Conservation (phyloP, 768 basidiomycete genomes). For the Pulveroboletus sp. region DNA sequence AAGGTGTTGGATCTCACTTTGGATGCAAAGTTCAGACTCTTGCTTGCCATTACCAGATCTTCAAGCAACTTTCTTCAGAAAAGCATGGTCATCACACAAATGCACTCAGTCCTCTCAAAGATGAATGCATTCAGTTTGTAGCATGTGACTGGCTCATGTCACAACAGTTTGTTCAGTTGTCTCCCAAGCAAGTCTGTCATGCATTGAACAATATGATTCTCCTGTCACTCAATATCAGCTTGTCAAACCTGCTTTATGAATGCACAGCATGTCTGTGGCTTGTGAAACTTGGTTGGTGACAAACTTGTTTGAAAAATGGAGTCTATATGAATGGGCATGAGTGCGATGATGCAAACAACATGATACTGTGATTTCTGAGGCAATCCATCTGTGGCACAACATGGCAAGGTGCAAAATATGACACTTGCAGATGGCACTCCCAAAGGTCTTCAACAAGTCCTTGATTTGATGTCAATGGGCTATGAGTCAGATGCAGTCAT, state of each 20-base stretch:
- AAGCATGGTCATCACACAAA: constrained; percentile 28
- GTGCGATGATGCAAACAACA: constrained; percentile 3
- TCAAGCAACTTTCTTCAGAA: constrained; percentile 32
- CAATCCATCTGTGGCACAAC: too few relatives aligned
- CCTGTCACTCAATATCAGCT: constrained; percentile 26
- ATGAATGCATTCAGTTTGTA: background rate
- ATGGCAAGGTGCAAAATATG: too few relatives aligned
- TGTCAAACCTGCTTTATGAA: background rate
- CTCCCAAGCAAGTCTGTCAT: constrained; percentile 21
- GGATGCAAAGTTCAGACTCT: constrained; percentile 28
- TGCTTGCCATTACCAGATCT: constrained; percentile 36
- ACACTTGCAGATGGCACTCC: too few relatives aligned
- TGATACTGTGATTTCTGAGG: too few relatives aligned
- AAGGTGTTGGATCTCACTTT: constrained; percentile 27
- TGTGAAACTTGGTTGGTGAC: constrained; percentile 12
- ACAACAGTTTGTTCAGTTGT: constrained; percentile 28
- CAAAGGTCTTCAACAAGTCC: too few relatives aligned
- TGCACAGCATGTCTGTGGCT: constrained; percentile 4
- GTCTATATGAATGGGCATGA: constrained; percentile 22
- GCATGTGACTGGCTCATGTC: constrained; percentile 19
- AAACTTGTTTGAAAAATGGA: constrained; percentile 1
- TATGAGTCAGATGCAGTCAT: too few relatives aligned
- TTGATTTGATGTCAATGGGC: too few relatives aligned
- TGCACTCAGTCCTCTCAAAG: too few relatives aligned
- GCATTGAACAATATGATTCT: constrained; percentile 31